Evolutionary conservation across 2,329 filamentous ascomycete species (phyloP), one percentile per base, ranked within the genome.

Genomic region (Alternaria sp.): DNA sequence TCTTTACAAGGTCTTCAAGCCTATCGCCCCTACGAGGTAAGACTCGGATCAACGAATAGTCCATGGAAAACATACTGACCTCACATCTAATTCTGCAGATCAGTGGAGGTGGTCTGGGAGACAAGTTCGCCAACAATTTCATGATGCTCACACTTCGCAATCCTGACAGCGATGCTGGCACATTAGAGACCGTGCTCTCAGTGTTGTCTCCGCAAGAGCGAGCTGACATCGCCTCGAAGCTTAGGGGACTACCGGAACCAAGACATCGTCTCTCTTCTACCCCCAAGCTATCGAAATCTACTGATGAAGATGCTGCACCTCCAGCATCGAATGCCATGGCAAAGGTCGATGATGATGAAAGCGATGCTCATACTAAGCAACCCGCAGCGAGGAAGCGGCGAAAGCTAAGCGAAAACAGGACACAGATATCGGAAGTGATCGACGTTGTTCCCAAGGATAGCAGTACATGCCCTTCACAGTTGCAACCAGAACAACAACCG

Each of bases 21-120:
- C 9, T 72, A 64, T 53, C 58, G 70, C 5, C 70, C 67, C 5
- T 71, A 65, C 21, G 63, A 72, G 14, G 49, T 53, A 37, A 41
- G 49, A 37, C 9, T 41, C 23, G 3, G 14, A 9, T 21, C 5
- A 41, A 25, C 11, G 7, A 37, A n/a, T 41, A 3, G 21, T 23
- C 3, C 14, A 25, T 53, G 21, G 10, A 33, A 53, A 14, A 53
- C 30, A 41, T 11, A n/a, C 20, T 41, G 6, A 41, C 20, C n/a
- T 51, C 1, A 20, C 15, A 14, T 53, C 14, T 25, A 15, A 5
- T 12, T 8, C 2, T 53, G 20, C 30, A 53, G 53, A 44, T 33
- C 9, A 44, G 3, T 4, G 45, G 54, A 18, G 37, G 11, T 18
- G 58, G 53, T 10, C 50, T 60, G 12, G 53, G 55, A 10, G 58